Base-by-base conservation (phyloP, 176 grass and related monocot genomes). In the Oryza australiensis region DNA sequence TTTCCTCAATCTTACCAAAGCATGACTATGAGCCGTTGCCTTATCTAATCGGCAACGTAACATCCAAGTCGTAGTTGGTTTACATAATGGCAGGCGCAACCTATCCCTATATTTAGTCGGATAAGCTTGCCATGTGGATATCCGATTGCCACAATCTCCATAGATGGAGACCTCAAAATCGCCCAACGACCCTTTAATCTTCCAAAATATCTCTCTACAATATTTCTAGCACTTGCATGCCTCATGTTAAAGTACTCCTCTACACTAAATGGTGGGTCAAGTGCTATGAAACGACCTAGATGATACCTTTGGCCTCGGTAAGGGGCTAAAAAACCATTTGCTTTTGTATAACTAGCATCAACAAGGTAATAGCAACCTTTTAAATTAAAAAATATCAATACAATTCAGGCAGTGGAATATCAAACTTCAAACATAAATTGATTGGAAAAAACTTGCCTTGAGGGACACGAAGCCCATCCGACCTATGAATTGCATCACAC, bases 301-400 rank as follows among this genome's bases (percentile, higher is more conserved):
- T 78, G 76, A 3, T 78, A 49, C 26, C 8, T 27, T 66, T 78
- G 40, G 45, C 26, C 76, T 66, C 16, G 22, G 12, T 46, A 82
- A 14, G 37, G 29, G 43, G 22, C 20, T 55, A 26, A 12, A 53
- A 68, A 26, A 0, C 22, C 43, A 34, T 23, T 37, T 0, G 0
- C 24, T 29, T 81, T 43, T 42, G 51, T 81, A 35, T 81, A 81
- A 13, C 45, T 6, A 72, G 0, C 24, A 43, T 81, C 33, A 12
- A 62, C 15, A 43, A 23, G 34, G 6, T 81, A 72, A 62, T n/a
- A 75, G 11, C 30, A 62, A 72, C 41, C 42, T 48, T 18, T 49
- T 5, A 49, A 18, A 5, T 49, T 18, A 49, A 49, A 46, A 18
- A 18, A 14, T 49, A 49, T 16, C 3, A 49, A 0, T 49, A 49